Base-by-base conservation (phyloP, 2,329 filamentous ascomycete genomes). In the Monosporascus sp. region DNA sequence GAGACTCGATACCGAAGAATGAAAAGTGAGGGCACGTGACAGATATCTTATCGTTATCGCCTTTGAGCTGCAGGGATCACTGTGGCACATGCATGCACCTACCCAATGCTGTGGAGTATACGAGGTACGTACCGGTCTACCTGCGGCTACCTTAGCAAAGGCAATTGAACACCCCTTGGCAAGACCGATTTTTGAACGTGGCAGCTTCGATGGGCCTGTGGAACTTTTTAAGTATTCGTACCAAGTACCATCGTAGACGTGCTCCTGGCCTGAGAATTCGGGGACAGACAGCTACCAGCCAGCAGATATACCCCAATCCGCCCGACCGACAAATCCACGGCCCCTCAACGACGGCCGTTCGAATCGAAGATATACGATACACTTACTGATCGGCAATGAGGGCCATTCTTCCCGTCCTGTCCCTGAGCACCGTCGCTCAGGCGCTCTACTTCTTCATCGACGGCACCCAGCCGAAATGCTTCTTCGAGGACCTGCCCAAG, bases 401-500 rank as follows among this genome's bases (percentile, higher is more conserved):
- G 69, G 68, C 75, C 55, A 71, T 88, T 65, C 75, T 89, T 57
- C 73, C 88, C 55, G 72, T 90, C 60, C 77, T 90, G 66, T 78
- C 87, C 56, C 77, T 92, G 71, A 75, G 75, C 71, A 74, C 79
- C 52, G 74, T 80, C 55, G 84, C 88, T 57, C 88, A 91, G 69
- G 91, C 92, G 52, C 82, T 99, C 54, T 93, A 96, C 84, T 96
- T 99, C 80, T 97, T 89, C 78, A 86, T 97, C 71, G 91, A 97
- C 70, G 89, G 88, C 65, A 81, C 82, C 48, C 77, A 83, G 60
- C 87, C 90, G 62, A 97, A 95, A 76, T 99, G 94, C 76, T 99
- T 99, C 84, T 96, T 89, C 75, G 94, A 99, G 77, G 93, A 97
- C 73, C 82, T 99, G 55, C 92, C 94, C 60, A 97, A 97, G 79